These are phyloP conservation scores for Bruguiera parviflora DNA, from an alignment of 345 rosid species.

Conservation along the genomic window DNA sequence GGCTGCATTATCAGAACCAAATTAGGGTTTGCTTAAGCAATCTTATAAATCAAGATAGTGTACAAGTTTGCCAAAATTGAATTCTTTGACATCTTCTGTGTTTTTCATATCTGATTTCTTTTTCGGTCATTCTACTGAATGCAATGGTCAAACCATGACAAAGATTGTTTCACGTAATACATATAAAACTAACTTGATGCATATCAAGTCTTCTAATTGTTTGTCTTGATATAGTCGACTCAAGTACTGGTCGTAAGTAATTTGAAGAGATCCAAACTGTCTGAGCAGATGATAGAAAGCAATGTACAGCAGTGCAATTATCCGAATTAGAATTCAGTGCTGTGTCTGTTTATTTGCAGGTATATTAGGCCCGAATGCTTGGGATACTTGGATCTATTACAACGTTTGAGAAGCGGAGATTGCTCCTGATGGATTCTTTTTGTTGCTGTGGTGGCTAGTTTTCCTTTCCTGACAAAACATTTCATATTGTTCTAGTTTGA, in stretches of 20 bases:
- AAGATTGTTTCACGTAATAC: too few species aligned
- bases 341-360: slow-evolving; percentile 38
- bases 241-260: too few species aligned
- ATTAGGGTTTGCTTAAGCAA: neutral
- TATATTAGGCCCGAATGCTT: slow-evolving; percentile 58
- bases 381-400: slow-evolving; percentile 69
- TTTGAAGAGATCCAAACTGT: too few species aligned
- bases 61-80: too few species aligned
- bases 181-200: too few species aligned
- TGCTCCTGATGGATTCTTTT: slow-evolving; percentile 30
- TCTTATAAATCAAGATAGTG: neutral
- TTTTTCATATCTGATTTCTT: too few species aligned
- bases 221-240: too few species aligned
- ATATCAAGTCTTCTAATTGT: too few species aligned
- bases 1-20: neutral
- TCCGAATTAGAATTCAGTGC: neutral
- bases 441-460: neutral
- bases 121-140: too few species aligned
- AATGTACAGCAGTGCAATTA: neutral
- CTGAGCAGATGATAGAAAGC: neutral
- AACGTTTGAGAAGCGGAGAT: slow-evolving; percentile 54
- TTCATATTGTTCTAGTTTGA: too few species aligned
- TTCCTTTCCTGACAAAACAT: neutral
- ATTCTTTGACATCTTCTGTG: too few species aligned
- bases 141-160: too few species aligned